Evolutionary conservation across 768 basidiomycete species (phyloP).

Genomic region (Hygrophorus pudorinus): DNA sequence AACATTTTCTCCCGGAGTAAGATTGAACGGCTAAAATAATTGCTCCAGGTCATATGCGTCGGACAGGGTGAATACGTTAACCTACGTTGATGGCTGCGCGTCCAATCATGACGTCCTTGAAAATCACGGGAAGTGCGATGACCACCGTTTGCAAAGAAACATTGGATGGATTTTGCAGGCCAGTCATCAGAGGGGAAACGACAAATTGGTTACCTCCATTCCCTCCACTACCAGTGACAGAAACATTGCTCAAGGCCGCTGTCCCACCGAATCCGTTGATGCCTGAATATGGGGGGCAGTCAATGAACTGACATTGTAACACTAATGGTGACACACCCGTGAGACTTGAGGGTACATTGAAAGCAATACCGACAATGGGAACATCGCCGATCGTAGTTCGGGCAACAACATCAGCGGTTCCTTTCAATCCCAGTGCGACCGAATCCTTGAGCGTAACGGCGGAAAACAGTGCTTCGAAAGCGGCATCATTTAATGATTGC

Average conservation of each 20-base stretch:
- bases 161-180: constrained; percentile 58
- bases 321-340: constrained; percentile 27
- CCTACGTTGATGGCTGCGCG: constrained; percentile 49
- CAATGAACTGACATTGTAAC: background rate
- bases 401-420: constrained; percentile 47
- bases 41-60: background rate
- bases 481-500: constrained; percentile 40
- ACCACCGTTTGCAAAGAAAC: constrained; percentile 49
- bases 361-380: constrained; percentile 53
- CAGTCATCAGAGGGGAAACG: constrained; percentile 44
- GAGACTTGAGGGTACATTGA: constrained; percentile 47
- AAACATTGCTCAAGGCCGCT: constrained; percentile 44
- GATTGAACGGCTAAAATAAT: constrained; percentile 35
- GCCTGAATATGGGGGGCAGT: constrained; percentile 26
- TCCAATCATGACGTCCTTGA: constrained; percentile 46
- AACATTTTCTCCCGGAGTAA: constrained; percentile 47
- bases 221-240: constrained; percentile 57
- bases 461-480: constrained; percentile 48
- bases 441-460: constrained; percentile 41
- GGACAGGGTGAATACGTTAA: background rate
- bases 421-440: constrained; percentile 40
- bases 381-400: constrained; percentile 58
- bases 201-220: constrained; percentile 51
- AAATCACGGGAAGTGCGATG: constrained; percentile 49
- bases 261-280: constrained; percentile 49